Evolutionary conservation across 805 yeast species (phyloP).

Genomic region (Lachancea cidri): DNA sequence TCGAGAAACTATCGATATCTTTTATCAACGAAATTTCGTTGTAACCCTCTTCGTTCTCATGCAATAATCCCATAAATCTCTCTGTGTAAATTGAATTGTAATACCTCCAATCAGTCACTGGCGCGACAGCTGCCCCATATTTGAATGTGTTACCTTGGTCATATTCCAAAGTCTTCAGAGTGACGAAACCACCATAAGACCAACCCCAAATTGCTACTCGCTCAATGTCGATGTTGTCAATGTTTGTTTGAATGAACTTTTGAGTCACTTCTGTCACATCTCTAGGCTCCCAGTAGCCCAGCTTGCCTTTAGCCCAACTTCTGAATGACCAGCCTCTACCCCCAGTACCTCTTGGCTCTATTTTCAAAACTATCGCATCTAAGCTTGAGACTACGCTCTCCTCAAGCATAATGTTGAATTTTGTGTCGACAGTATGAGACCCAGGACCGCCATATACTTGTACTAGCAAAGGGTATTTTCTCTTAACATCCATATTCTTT

Average conservation of each 20-base stretch:
- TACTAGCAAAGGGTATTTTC: constrained; percentile 59
- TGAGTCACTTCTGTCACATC: constrained; percentile 53
- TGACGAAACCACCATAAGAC: constrained; percentile 81
- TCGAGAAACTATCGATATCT: constrained; percentile 39
- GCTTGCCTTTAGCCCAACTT: constrained; percentile 47
- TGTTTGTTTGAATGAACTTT: constrained; percentile 41
- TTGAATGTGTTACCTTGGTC: constrained; percentile 60
- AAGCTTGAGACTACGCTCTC: constrained; percentile 52
- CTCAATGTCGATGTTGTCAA: constrained; percentile 43
- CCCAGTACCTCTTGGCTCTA: constrained; percentile 85
- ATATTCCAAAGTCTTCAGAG: constrained; percentile 66
- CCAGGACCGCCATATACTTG: constrained; percentile 82
- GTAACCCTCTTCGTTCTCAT: constrained; percentile 46
- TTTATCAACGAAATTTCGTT: constrained; percentile 39
- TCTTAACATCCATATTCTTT: constrained; percentile 41
- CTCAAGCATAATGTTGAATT: constrained; percentile 49
- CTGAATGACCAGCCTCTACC: constrained; percentile 65
- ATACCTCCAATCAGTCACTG: constrained; percentile 72
- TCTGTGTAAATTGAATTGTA: constrained; percentile 80
- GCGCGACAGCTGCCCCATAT: constrained; percentile 79
- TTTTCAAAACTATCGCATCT: constrained; percentile 55
- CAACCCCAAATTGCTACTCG: constrained; percentile 79
- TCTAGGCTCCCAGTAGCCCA: constrained; percentile 75
- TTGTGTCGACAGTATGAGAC: constrained; percentile 49
- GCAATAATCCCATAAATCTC: constrained; percentile 53